Conservation (phyloP, 2,329 filamentous ascomycete genomes). For the Drechmeria coniospora region DNA sequence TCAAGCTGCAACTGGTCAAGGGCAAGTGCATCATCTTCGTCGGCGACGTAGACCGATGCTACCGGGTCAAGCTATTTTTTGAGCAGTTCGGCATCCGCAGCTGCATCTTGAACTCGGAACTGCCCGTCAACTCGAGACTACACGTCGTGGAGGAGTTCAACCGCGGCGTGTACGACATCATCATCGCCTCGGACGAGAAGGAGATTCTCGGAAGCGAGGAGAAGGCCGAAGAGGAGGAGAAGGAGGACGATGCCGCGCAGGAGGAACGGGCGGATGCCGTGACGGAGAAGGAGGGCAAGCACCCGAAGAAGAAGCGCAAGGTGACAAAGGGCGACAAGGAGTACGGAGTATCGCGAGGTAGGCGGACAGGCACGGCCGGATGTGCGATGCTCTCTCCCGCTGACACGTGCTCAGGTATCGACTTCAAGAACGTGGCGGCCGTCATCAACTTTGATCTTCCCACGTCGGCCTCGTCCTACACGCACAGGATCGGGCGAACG, state of each 20-base stretch:
- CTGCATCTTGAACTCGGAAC: slow-evolving; percentile 83
- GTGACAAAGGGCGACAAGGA: slow-evolving; percentile 59
- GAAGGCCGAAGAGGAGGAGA: slow-evolving; percentile 21
- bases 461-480: slow-evolving; percentile 76
- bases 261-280: slow-evolving; percentile 11
- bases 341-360: slow-evolving; percentile 82
- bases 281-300: slow-evolving; percentile 10
- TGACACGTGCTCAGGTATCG: no score
- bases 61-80: slow-evolving; percentile 84
- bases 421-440: slow-evolving; percentile 88
- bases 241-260: slow-evolving; percentile 29
- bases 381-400: no score
- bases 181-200: slow-evolving; percentile 88
- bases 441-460: slow-evolving; percentile 97
- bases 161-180: slow-evolving; percentile 90
- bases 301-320: slow-evolving; percentile 21
- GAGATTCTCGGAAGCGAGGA: slow-evolving; percentile 61
- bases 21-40: slow-evolving; percentile 68
- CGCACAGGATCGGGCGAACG: slow-evolving; percentile 90
- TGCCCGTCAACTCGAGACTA: slow-evolving; percentile 82
- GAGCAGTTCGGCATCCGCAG: slow-evolving; percentile 94
- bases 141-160: slow-evolving; percentile 98
- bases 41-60: slow-evolving; percentile 72
- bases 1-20: slow-evolving; percentile 86
- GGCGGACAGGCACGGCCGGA: no score